Evolutionary conservation across 2,329 filamentous ascomycete species (phyloP).

Genomic region (Microsporum canis): DNA sequence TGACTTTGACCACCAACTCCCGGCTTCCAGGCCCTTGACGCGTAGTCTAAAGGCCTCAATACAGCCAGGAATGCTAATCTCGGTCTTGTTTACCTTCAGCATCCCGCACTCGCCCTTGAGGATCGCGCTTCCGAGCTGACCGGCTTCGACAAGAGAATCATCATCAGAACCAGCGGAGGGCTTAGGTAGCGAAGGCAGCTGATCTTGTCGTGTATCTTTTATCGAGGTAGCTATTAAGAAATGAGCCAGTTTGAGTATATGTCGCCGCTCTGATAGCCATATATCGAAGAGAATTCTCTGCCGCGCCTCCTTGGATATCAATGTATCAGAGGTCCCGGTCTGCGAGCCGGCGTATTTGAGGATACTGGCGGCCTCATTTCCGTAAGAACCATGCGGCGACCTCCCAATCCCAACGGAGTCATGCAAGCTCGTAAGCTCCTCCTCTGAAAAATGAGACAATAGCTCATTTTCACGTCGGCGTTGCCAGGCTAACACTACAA

Average conservation of each 20-base stretch:
- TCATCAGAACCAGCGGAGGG: not conserved
- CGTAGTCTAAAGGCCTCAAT: constrained; percentile 27
- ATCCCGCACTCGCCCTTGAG: not conserved
- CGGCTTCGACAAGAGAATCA: not conserved
- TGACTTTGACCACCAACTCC: constrained; percentile 37
- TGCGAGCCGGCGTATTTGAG: constrained; percentile 21
- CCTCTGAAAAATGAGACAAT: constrained; percentile 58
- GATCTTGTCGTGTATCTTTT: constrained; percentile 13
- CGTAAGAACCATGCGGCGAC: constrained; percentile 8
- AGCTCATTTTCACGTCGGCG: constrained; percentile 63
- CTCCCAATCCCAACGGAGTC: constrained; percentile 42
- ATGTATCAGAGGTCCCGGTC: constrained; percentile 33
- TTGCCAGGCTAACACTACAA: constrained; percentile 76
- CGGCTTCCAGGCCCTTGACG: constrained; percentile 24
- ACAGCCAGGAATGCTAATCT: constrained; percentile 23
- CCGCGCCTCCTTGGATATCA: constrained; percentile 52
- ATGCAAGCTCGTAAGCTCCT: constrained; percentile 65
- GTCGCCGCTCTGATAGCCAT: constrained; percentile 60
- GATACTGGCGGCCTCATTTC: constrained; percentile 23
- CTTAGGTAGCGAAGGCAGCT: not conserved
- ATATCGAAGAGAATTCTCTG: constrained; percentile 57
- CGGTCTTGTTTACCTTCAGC: not conserved
- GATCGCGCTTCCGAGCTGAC: constrained; percentile 6
- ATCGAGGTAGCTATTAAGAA: constrained; percentile 30
- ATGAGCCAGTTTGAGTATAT: constrained; percentile 55